Conservation (phyloP, 169 alveolate genomes). For the Toxoplasma gondii region DNA sequence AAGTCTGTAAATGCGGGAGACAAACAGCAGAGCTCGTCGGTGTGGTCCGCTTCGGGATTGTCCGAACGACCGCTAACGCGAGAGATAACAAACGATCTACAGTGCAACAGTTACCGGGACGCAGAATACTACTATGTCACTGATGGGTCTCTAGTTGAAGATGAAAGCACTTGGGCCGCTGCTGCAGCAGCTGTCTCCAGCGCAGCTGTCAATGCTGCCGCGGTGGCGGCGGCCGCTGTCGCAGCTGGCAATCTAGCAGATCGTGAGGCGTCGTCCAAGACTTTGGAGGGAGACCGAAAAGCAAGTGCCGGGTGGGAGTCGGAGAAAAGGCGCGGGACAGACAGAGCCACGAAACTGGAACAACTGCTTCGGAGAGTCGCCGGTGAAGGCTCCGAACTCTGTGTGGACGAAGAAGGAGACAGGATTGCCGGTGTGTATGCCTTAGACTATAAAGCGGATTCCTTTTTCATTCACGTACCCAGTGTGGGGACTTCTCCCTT, state of each 20-base stretch:
- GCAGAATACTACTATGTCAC: constrained; percentile 32
- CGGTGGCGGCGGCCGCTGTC: constrained; percentile 16
- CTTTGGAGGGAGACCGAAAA: neutral
- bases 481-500: neutral
- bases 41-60: neutral
- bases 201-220: constrained; percentile 8
- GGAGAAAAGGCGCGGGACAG: neutral
- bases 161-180: constrained; percentile 16
- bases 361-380: constrained; percentile 9
- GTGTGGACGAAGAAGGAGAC: constrained; percentile 1
- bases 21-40: neutral
- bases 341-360: neutral
- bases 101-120: neutral
- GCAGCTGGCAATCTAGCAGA: neutral
- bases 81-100: neutral
- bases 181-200: neutral
- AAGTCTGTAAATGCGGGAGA: too few species aligned
- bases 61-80: neutral
- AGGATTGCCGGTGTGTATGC: neutral
- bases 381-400: neutral
- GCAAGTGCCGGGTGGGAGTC: neutral
- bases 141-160: neutral
- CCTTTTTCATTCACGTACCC: constrained; percentile 14
- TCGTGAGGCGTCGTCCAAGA: neutral
- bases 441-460: neutral